Conservation (phyloP, 495 filamentous ascomycete genomes). For the Clavariopsis aquatica region DNA sequence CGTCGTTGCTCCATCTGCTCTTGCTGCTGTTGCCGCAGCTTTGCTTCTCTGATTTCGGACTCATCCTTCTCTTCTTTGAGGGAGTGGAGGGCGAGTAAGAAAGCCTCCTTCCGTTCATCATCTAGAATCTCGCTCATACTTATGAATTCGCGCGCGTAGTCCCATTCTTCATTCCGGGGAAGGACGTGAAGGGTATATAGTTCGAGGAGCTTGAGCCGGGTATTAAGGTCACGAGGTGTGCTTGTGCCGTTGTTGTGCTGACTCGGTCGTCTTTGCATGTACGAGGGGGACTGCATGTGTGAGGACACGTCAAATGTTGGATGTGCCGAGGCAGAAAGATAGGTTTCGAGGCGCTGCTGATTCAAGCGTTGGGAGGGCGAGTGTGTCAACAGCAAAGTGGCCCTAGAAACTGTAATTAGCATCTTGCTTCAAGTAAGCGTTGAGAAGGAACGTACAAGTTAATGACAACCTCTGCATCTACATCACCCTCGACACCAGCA, state of each 20-base stretch:
- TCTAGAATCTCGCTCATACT: slow-evolving; percentile 79
- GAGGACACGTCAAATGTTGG: slow-evolving; percentile 68
- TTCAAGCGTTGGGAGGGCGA: slow-evolving; percentile 77
- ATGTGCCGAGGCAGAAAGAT: slow-evolving; percentile 73
- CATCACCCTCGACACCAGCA: slow-evolving; percentile 78
- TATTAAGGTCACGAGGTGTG: slow-evolving; percentile 68
- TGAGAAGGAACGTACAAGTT: slow-evolving; percentile 64
- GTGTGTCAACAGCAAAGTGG: slow-evolving; percentile 84
- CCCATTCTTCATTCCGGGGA: slow-evolving; percentile 88
- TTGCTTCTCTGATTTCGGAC: slow-evolving; percentile 67
- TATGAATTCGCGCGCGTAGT: slow-evolving; percentile 89
- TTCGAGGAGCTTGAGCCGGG: slow-evolving; percentile 83
- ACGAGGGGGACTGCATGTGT: slow-evolving; percentile 41
- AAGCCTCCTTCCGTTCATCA: slow-evolving; percentile 85
- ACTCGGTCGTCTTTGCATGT: slow-evolving; percentile 32
- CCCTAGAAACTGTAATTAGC: slow-evolving; percentile 51
- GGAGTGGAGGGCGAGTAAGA: slow-evolving; percentile 66
- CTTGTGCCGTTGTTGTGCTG: slow-evolving; percentile 60
- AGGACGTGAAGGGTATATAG: slow-evolving; percentile 92
- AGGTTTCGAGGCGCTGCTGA: slow-evolving; percentile 85
- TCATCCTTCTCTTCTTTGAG: slow-evolving; percentile 69
- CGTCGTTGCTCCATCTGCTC: slow-evolving; percentile 55
- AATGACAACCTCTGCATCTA: slow-evolving; percentile 92
- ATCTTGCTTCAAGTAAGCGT: neutral
- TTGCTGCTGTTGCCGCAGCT: slow-evolving; percentile 61